Evolutionary conservation across 2,329 filamentous ascomycete species (phyloP).

Genomic region (Cordyceps pruinosa): DNA sequence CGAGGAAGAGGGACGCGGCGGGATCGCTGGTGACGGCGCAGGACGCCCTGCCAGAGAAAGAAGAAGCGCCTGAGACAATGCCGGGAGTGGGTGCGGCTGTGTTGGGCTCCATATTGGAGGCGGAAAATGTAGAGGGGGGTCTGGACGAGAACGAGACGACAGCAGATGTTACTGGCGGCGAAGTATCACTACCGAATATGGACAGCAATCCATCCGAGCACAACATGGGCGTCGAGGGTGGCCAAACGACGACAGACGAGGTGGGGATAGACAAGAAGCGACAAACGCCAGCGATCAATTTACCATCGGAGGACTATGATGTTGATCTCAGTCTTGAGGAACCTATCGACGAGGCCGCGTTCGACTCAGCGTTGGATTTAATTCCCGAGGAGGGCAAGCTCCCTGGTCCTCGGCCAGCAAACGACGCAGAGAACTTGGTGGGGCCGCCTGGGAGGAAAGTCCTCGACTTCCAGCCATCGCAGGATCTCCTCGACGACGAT

Average conservation of each 20-base stretch:
- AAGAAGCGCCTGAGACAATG: background rate
- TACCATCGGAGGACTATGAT: background rate
- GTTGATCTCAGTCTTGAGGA: background rate
- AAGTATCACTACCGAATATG: background rate
- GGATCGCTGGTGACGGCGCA: slow-evolving; percentile 10
- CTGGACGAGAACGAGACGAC: background rate
- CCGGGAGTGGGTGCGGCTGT: background rate
- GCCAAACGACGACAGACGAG: background rate
- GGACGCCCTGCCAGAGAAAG: background rate
- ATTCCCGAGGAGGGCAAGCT: background rate
- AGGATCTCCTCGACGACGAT: slow-evolving; percentile 19
- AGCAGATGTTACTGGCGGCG: background rate
- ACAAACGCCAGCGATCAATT: background rate
- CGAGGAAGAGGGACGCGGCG: slow-evolving; percentile 24
- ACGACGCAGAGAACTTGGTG: too few relatives aligned
- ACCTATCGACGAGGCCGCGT: background rate
- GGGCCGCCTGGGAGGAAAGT: too few relatives aligned
- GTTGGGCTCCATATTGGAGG: slow-evolving; percentile 1
- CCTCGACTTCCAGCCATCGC: background rate
- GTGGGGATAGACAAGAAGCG: background rate
- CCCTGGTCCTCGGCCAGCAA: background rate
- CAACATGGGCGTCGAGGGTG: background rate
- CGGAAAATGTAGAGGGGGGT: background rate
- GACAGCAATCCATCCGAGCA: background rate
- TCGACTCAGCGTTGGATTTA: background rate